Evolutionary conservation across 75 land plant species (phyloP), one percentile per base, ranked within the genome.

Genomic region (Azolla pinnata): DNA sequence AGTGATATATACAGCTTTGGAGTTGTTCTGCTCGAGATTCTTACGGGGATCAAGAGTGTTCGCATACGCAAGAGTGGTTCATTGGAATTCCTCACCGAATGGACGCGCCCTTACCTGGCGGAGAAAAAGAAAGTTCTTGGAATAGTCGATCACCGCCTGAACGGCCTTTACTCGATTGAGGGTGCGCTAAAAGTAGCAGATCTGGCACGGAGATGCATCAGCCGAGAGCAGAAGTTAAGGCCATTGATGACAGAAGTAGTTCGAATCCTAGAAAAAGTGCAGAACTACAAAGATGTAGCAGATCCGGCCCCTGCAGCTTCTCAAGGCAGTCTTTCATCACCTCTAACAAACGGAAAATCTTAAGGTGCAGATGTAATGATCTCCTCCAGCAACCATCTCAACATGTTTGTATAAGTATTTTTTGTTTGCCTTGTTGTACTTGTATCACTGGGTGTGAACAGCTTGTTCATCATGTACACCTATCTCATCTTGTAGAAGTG

Each of bases 1-100:
- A 87, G 91, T 32, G 91, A 87, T 44, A 81, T 81, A 18, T 87
- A 87, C 62, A 85, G 88, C 1, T 77, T 79, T 32, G 87, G 89
- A 34, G 86, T 85, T 0, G 77, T 85, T 4, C 32, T 85, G 45
- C 53, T 85, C 44, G 89, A 85, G 50, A 54, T 85, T 8, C 32
- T 83, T 29, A 83, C 89, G 1, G 83, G 89, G 19, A 70, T 57
- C 42, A 44, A 80, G 56, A 8, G 12, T 14, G 7, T 38, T 7
- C 12, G 14, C 14, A 38, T 8, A 14, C 7, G 12, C 14, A 7
- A 14, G 42, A 7, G 12, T 38, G 42, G 7, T 38, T 7, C 12
- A 14, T 7, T 8, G 42, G 12, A 38, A 8, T 14, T 8, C 14
- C 14, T 38, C 7, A 14, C 42, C 7, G 42, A 38, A 38, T 38